Evolutionary conservation across 257 asterid species (phyloP), one percentile per base, ranked within the genome.

Genomic region (Ilex aquifolium): DNA sequence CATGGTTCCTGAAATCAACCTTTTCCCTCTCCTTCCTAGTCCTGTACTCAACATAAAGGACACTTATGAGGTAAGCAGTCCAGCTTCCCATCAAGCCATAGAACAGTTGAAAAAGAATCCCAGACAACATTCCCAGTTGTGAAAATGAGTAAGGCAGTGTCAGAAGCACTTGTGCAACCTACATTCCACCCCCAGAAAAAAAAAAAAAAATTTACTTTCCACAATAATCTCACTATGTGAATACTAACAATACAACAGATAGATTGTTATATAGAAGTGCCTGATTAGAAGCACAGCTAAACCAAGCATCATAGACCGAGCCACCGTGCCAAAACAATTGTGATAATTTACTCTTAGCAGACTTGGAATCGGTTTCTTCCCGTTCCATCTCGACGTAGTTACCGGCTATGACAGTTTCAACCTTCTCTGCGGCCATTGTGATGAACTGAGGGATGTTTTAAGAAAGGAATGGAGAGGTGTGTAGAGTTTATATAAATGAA

Each of bases 221-320:
- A 51, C 49, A 39, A 62, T 39, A 27, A 57, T 11, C 15, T 21
- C 27, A 21, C 27, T 21, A 21, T 21, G 27, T 21, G 27, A 21
- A 21, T 21, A 21, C 27, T 21, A 21, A 1, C 27, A 21, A 21
- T 21, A 21, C 27, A 21, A 21, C 27, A 21, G 27, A 21, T 21
- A 21, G 27, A 21, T 21, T 21, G 27, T 30, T 90, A 94, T 70
- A 83, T 89, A 32, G 94, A 89, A 76, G 96, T 71, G 63, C 96
- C 27, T 21, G 27, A 21, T 21, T 21, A 21, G 27, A 21, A 21
- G 27, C 27, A 21, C 27, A 21, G 27, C 97, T 89, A 65, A 90
- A 90, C 95, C 97, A 90, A 65, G 97, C 97, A 85, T 90, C 97
- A 75, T 90, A 90, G 53, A 88, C 90, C 15, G 97, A 90, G 30